These are phyloP conservation scores for Phoma herbarum DNA, from an alignment of 2,329 filamentous ascomycete genomes.

Conservation along the genomic window DNA sequence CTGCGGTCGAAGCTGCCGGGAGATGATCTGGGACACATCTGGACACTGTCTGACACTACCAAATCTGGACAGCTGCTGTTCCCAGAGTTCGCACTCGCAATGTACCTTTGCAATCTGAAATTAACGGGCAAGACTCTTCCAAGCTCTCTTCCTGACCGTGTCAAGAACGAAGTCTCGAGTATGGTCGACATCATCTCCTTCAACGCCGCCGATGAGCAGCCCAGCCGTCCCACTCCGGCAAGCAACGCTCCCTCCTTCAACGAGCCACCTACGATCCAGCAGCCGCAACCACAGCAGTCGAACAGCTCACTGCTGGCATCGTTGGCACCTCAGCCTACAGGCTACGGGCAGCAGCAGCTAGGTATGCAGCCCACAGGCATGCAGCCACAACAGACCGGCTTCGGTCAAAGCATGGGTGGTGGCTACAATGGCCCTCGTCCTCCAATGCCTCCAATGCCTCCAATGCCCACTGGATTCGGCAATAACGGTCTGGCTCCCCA, in stretches of 20 bases:
- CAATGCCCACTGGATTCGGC: conserved; percentile 70
- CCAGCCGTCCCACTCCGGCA: conserved; percentile 59
- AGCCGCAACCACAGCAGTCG: conserved; percentile 70
- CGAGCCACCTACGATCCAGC: conserved; percentile 62
- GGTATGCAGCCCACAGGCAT: conserved; percentile 33
- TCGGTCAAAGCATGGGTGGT: conserved; percentile 73
- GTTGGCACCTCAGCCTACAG: conserved; percentile 62
- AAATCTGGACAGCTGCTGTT: conserved; percentile 96
- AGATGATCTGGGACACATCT: conserved; percentile 89
- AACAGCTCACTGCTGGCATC: conserved; percentile 69
- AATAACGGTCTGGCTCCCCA: conserved; percentile 63
- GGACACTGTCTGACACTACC: conserved; percentile 94
- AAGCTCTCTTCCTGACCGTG: conserved; percentile 76
- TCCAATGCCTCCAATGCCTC: conserved; percentile 82
- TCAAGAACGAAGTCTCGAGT: conserved; percentile 96
- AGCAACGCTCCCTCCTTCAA: conserved; percentile 78
- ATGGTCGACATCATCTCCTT: conserved; percentile 99
- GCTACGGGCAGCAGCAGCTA: conserved; percentile 69
- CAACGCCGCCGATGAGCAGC: conserved; percentile 78
- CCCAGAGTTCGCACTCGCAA: conserved; percentile 94
- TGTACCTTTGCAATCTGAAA: conserved; percentile 97
- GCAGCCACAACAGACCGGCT: conserved; percentile 62
- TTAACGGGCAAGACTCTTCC: conserved; percentile 87
- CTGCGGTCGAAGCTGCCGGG: conserved; percentile 88
- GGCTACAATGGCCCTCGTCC: conserved; percentile 83